Evolutionary conservation across 805 yeast genomes (phyloP), one percentile per base, ranked within the genome.

Genomic region (Candida arabinofermentans): DNA sequence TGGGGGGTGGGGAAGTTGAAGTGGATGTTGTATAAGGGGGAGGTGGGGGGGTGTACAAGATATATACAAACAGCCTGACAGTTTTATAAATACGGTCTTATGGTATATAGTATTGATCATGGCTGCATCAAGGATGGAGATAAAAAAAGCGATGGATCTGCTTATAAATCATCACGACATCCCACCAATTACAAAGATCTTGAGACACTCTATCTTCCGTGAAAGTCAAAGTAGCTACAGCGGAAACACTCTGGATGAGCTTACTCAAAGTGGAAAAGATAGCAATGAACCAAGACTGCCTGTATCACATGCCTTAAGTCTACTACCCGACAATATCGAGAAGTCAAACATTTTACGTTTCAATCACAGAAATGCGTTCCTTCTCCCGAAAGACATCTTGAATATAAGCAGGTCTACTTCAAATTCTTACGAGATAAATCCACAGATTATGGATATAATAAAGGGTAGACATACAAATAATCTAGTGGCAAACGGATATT

Each of bases 391-490:
- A 1, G 81, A 77, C 50, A 69, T 75, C 41, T 40, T 44, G 33
- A 62, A 66, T 27, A 35, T 72, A 10, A 68, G 42, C 66, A 64
- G 24, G 49, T 70, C 40, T 51, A 40, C 16, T 62, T 61, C 48
- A 35, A 54, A 27, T 49, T 62, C n/a, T 43, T 50, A 36, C 34
- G 44, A n/a, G 8, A 13, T 24, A 13, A 46, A 39, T 22, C 44
- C 47, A 16, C 44, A 51, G 12, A 62, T 56, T 23, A 66, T 74
- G 38, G 58, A 59, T n/a, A 67, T 73, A 3, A 63, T 76, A 13
- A 71, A 78, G 42, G 74, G 75, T 10, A 57, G 89, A 39, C 65
- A 72, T 46, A 74, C 77, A 0, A 37, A 55, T 2, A 70, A 64
- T 14, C 54, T 83, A 19, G 47, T 61, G 29, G 70, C 74, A 23